Base-by-base conservation (phyloP, 768 basidiomycete genomes). In the Collybia sordida region DNA sequence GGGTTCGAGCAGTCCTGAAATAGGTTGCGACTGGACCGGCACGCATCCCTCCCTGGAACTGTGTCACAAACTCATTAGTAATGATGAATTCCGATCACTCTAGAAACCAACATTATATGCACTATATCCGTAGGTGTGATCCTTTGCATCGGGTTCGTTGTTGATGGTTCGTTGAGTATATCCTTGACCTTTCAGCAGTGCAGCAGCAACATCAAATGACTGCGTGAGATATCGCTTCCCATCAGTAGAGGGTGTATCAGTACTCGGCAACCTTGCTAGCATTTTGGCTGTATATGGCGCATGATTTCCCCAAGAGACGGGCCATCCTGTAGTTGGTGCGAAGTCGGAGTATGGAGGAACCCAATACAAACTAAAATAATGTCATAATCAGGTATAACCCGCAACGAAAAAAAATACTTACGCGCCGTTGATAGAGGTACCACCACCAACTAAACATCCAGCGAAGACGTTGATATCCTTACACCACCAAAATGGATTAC, bases 371-470 rank as follows among this genome's bases (percentile, higher is more conserved):
- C 73, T 73, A 41, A 31, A 6, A 51, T 19, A 24, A 12, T 2
- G 11, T 31, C 6, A 31, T 31, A 11, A 7, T 31, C 9, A 31
- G 31, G 31, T 31, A 12, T 11, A 11, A 11, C 9, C 11, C 14
- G 9, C 3, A 31, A 31, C 11, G 31, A 31, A 31, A 31, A 31
- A 31, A 6, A 31, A 31, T 12, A 67, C 79, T 60, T 55, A 82
- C 80, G 77, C 82, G 64, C 81, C 84, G 62, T 86, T 85, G 57
- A 86, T 72, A 2, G 82, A 72, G 6, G 79, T 80, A 31, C 83
- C 84, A 18, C 84, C 84, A 50, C 84, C 84, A 15, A 85, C 59
- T 23, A 85, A 61, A 61, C 84, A 86, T 23, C 82, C 84, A 22
- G 83, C 84, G 61, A 83, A 86, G 21, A 78, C 75, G 22, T 71